Conservation (phyloP, 345 rosid species). For the Ceriops decandra region DNA sequence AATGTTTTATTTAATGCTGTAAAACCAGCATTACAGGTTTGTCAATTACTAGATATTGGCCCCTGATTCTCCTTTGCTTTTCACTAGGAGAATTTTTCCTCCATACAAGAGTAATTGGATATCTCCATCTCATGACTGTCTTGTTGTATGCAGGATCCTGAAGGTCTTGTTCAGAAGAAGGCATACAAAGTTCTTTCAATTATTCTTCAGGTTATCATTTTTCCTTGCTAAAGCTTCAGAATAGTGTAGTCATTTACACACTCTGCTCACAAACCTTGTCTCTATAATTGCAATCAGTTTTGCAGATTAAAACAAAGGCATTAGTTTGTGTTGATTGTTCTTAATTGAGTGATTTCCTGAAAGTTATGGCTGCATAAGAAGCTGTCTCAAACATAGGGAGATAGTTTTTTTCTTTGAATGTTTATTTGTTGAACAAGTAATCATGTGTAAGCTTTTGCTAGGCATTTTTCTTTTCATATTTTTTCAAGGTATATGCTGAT, state of each 20-base stretch:
- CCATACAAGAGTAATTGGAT: too few relatives aligned
- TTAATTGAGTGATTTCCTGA: neutral
- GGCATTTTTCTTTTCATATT: constrained; percentile 1
- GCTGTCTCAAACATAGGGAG: too few relatives aligned
- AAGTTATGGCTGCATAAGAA: neutral
- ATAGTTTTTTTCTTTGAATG: neutral
- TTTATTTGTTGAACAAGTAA: neutral
- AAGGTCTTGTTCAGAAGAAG: constrained; percentile 80
- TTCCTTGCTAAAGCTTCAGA: constrained; percentile 3
- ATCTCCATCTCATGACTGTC: neutral
- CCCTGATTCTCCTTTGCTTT: neutral
- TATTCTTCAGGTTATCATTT: constrained; percentile 60
- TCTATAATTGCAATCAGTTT: neutral
- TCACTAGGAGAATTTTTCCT: too few relatives aligned
- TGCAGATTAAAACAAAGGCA: neutral
- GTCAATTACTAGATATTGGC: neutral
- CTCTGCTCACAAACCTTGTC: neutral
- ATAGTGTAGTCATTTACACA: neutral
- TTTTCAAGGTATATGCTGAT: neutral
- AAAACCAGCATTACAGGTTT: constrained; percentile 79
- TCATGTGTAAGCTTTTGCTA: neutral
- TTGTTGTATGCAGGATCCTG: constrained; percentile 54
- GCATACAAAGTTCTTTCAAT: constrained; percentile 86
- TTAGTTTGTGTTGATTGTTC: neutral
- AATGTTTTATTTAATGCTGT: constrained; percentile 54